A percentile compares a stretch with the other conserved stretches of the same genome.
These are phyloP conservation scores for Raddia distichophylla DNA, from an alignment of 176 grass and related monocot species.

Conservation along the genomic window DNA sequence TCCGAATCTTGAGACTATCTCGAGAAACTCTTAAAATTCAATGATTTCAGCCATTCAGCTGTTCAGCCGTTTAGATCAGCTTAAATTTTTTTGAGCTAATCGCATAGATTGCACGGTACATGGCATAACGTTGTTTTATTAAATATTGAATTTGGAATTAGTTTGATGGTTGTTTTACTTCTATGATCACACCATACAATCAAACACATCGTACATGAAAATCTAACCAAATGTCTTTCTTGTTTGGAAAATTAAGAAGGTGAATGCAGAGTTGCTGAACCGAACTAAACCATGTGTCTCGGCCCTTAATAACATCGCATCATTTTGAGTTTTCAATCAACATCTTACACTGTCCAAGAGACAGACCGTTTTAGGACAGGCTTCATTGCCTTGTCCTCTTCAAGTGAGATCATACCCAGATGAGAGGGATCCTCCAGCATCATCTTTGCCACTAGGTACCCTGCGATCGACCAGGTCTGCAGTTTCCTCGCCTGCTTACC, in stretches of 20 bases:
- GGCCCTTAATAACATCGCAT: constrained; percentile 10
- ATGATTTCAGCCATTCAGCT: too few species aligned
- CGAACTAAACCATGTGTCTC: neutral
- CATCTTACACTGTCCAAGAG: constrained; percentile 70
- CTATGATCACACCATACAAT: too few species aligned
- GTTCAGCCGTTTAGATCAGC: too few species aligned
- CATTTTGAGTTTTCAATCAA: neutral
- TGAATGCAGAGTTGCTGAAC: constrained; percentile 27
- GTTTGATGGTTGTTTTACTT: too few species aligned
- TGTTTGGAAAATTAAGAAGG: neutral
- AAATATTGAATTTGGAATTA: too few species aligned
- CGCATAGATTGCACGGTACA: too few species aligned
- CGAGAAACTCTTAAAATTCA: too few species aligned
- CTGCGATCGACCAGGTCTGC: constrained; percentile 94
- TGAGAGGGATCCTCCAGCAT: constrained; percentile 94
- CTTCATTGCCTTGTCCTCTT: constrained; percentile 83
- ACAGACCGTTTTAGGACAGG: constrained; percentile 72
- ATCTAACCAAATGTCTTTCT: neutral
- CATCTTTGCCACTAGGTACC: constrained; percentile 96
- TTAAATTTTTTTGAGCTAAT: too few species aligned
- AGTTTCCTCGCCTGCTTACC: constrained; percentile 93
- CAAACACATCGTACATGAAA: too few species aligned
- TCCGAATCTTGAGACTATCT: too few species aligned
- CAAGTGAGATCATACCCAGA: constrained; percentile 95
- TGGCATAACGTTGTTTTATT: too few species aligned